Percentiles rank a stretch among this genome's conserved stretches.
Conservation (phyloP, 2,329 filamentous ascomycete genomes). For the Penicillium sp. region DNA sequence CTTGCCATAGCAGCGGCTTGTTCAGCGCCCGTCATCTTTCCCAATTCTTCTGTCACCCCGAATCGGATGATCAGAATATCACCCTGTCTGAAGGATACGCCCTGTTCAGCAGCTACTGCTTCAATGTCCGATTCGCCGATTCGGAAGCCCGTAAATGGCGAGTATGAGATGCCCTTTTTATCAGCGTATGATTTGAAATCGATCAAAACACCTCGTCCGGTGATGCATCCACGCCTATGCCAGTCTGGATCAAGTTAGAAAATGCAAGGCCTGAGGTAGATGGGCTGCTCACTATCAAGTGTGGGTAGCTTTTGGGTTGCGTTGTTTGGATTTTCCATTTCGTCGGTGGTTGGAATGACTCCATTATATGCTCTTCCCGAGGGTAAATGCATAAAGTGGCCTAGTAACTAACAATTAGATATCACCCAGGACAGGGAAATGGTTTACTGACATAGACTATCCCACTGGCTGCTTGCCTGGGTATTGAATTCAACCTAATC, state of each 20-base stretch:
- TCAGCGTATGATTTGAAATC: constrained; percentile 63
- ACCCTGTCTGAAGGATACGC: constrained; percentile 19
- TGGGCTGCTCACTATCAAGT: constrained; percentile 19
- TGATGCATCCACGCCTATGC: constrained; percentile 49
- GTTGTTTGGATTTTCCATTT: constrained; percentile 16
- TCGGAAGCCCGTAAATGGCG: constrained; percentile 53
- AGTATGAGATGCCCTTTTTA: constrained; percentile 58
- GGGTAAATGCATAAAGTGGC: constrained; percentile 25
- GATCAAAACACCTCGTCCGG: constrained; percentile 56
- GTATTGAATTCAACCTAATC: constrained; percentile 49
- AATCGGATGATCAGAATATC: constrained; percentile 30
- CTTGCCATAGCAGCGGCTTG: constrained; percentile 16
- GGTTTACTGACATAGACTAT: constrained; percentile 47
- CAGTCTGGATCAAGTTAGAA: constrained; percentile 35
- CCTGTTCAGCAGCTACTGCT: constrained; percentile 23
- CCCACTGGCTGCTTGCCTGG: constrained; percentile 52
- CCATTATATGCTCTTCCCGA: constrained; percentile 40
- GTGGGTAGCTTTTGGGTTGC: constrained; percentile 24
- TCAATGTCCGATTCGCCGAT: constrained; percentile 24
- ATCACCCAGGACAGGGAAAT: neutral
- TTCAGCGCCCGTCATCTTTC: constrained; percentile 19
- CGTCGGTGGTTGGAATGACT: constrained; percentile 29
- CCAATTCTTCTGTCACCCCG: constrained; percentile 25
- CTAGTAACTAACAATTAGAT: constrained; percentile 22
- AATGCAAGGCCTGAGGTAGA: neutral